These are phyloP conservation scores for Ceriops decandra DNA, from an alignment of 345 rosid genomes.

Conservation along the genomic window DNA sequence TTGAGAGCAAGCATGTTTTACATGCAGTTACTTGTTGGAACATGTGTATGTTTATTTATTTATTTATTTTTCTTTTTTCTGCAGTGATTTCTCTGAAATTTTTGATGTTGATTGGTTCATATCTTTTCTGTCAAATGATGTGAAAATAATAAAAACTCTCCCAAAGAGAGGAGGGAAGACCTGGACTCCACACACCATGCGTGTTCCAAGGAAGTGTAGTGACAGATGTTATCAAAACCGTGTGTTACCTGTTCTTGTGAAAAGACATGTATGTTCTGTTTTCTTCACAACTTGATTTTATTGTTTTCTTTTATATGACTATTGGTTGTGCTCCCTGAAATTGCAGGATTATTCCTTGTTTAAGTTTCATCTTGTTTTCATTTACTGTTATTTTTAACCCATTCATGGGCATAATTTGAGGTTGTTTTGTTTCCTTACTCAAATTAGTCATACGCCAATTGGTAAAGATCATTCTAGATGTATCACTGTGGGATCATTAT, in stretches of 20 bases:
- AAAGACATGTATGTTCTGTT: constrained; percentile 97
- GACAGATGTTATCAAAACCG: constrained; percentile 83
- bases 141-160: constrained; percentile 76
- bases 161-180: constrained; percentile 65
- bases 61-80: background rate
- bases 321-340: background rate
- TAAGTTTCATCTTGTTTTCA: too few relatives aligned
- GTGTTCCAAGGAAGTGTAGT: constrained; percentile 92
- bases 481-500: too few relatives aligned
- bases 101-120: constrained; percentile 82
- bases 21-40: background rate
- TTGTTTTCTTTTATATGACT: background rate
- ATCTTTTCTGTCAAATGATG: constrained; percentile 74
- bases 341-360: background rate
- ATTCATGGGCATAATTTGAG: too few relatives aligned
- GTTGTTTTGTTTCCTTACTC: too few relatives aligned
- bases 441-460: too few relatives aligned
- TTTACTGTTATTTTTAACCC: too few relatives aligned
- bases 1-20: background rate
- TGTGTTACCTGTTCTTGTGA: constrained; percentile 85
- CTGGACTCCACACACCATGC: constrained; percentile 63
- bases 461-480: too few relatives aligned
- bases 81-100: constrained; percentile 85
- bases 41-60: background rate
- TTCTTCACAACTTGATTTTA: constrained; percentile 23